Conservation (phyloP, 345 rosid species). For the Nasturtium officinale region DNA sequence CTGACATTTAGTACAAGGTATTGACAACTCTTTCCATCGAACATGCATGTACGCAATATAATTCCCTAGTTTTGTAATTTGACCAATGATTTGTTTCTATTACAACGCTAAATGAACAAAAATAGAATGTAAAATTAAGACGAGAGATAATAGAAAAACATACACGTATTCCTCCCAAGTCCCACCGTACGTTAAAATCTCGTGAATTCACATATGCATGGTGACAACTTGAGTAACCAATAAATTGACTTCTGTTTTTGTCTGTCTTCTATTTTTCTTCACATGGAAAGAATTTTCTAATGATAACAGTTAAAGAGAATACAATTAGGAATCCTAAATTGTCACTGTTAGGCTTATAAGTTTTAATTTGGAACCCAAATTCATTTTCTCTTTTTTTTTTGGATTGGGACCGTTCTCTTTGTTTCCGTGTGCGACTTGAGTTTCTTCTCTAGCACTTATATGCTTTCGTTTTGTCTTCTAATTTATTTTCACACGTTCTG, state of each 20-base stretch:
- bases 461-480: background rate
- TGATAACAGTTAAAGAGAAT: background rate
- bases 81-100: background rate
- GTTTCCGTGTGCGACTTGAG: conserved; percentile 44
- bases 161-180: background rate
- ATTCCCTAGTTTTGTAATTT: background rate
- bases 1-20: background rate
- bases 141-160: background rate
- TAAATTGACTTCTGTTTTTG: conserved; percentile 33
- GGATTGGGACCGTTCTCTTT: conserved; percentile 1
- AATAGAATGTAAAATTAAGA: background rate
- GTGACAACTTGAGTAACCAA: conserved; percentile 29
- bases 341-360: conserved; percentile 34
- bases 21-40: background rate
- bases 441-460: background rate
- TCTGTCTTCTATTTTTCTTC: conserved; percentile 14
- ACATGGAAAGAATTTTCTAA: background rate
- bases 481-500: conserved; percentile 1
- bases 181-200: background rate
- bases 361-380: conserved; percentile 7
- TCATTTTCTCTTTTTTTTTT: conserved; percentile 18
- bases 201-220: conserved; percentile 22
- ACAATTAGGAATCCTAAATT: conserved; percentile 41
- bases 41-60: background rate
- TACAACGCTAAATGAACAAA: background rate